Base-by-base conservation (phyloP, 1,284 basidiomycete genomes). In the Rhodotorula sp. region DNA sequence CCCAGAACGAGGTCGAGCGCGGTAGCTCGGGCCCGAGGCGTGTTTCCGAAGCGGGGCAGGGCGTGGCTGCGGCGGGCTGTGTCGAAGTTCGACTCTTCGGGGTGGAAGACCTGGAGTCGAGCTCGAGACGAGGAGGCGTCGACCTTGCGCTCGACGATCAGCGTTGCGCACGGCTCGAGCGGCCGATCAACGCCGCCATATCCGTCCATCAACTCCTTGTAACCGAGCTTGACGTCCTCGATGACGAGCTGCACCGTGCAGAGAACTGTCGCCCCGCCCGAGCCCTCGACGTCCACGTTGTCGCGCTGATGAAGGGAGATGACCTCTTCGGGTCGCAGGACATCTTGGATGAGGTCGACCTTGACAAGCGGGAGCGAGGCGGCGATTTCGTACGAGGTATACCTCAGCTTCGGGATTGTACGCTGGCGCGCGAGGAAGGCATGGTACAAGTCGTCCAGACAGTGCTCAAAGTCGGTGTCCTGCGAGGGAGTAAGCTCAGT, bases 301-400 rank as follows among this genome's bases (percentile, higher is more conserved):
- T 56, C 55, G 21, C 46, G 58, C 12, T 46, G 63, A 12, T 45
- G 59, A 44, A 72, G 54, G 48, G 70, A 68, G 48, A 72, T 72
- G 19, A 70, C 45, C n/a, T 72, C 68, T 34, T 74, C 75, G 0
- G 75, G 75, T 21, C 71, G 67, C 4, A 76, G 59, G 19, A 76
- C 67, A 59, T 76, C 75, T 41, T 76, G 75, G 23, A 76, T 70
- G 17, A 69, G 50, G n/a, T 65, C 65, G 48, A 74, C 46, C 41
- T 57, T 41, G 23, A 73, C 42, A 3, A 57, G 54, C 7, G 70
- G 53, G 14, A 74, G 42, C 7, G 34, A 7, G 46, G 68, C 58
- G n/a, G 27, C 50, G 27, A 74, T 1, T 46, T 71, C 66, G 54
- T 68, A 55, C 9, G 52, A n/a, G 60, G 8, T 21, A 55, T 54